These are phyloP conservation scores for Taphrina confusa DNA, from an alignment of 1,139 yeast genomes.

Conservation along the genomic window DNA sequence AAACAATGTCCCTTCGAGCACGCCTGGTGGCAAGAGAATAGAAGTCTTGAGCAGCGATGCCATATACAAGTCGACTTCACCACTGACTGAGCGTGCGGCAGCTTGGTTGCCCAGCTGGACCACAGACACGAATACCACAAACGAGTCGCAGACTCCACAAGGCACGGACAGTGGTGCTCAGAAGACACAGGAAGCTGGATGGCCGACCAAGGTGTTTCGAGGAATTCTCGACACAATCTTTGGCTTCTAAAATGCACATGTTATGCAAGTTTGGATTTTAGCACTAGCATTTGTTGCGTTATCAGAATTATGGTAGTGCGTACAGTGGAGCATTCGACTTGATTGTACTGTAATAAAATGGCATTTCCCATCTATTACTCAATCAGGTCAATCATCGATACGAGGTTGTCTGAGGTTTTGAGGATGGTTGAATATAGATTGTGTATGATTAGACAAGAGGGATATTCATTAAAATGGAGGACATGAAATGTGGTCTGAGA, in stretches of 20 bases:
- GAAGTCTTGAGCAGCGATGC: conserved; percentile 23
- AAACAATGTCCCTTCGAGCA: neutral
- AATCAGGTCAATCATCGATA: too few relatives aligned
- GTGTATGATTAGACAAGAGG: too few relatives aligned
- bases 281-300: too few relatives aligned
- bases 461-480: too few relatives aligned
- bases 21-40: conserved; percentile 27
- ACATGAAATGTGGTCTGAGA: too few relatives aligned
- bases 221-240: conserved; percentile 73
- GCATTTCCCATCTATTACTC: too few relatives aligned
- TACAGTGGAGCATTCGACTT: too few relatives aligned
- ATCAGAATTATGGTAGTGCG: too few relatives aligned
- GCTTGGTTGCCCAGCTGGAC: conserved; percentile 31
- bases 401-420: too few relatives aligned
- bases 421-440: too few relatives aligned
- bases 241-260: conserved; percentile 68
- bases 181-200: neutral
- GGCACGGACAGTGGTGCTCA: conserved; percentile 5
- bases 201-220: conserved; percentile 58
- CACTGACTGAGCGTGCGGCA: conserved; percentile 20
- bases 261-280: too few relatives aligned
- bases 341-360: too few relatives aligned
- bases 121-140: neutral
- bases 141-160: neutral
- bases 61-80: conserved; percentile 32